These are phyloP conservation scores for Colletotrichum cereale DNA, from an alignment of 2,329 filamentous ascomycete species.

Conservation along the genomic window DNA sequence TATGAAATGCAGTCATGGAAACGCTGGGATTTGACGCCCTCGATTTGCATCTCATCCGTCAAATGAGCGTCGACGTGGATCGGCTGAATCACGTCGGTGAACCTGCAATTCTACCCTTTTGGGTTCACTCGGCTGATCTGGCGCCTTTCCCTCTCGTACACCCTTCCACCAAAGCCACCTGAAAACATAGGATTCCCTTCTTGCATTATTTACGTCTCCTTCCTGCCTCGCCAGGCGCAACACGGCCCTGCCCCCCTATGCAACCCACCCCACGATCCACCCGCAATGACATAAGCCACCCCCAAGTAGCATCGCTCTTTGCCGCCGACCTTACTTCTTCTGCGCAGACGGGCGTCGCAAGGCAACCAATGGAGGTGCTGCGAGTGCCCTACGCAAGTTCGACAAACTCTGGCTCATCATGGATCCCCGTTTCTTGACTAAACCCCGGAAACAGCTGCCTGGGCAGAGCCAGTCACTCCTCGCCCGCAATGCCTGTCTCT, in stretches of 20 bases:
- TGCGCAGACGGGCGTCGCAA: neutral
- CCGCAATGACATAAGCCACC: neutral
- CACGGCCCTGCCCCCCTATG: neutral
- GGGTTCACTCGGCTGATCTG: neutral
- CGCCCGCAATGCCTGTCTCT: constrained; percentile 2
- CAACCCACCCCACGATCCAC: constrained; percentile 16
- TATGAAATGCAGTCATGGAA: neutral
- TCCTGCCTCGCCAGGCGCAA: neutral
- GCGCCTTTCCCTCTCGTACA: neutral
- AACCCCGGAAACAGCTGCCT: neutral
- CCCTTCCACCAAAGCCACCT: constrained; percentile 13
- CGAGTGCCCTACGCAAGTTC: neutral
- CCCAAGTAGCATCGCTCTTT: neutral
- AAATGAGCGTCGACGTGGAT: neutral
- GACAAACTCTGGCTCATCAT: neutral
- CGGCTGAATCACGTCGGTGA: neutral
- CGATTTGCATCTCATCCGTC: neutral
- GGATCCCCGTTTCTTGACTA: neutral
- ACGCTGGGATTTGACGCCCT: neutral
- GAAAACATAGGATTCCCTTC: neutral
- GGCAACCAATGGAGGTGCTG: constrained; percentile 15
- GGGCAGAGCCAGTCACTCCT: constrained; percentile 8
- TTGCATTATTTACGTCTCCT: neutral
- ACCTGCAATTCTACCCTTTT: neutral
- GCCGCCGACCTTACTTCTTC: neutral